Evolutionary conservation across 2,329 filamentous ascomycete species (phyloP).

Genomic region (Pleomassaria siparia): DNA sequence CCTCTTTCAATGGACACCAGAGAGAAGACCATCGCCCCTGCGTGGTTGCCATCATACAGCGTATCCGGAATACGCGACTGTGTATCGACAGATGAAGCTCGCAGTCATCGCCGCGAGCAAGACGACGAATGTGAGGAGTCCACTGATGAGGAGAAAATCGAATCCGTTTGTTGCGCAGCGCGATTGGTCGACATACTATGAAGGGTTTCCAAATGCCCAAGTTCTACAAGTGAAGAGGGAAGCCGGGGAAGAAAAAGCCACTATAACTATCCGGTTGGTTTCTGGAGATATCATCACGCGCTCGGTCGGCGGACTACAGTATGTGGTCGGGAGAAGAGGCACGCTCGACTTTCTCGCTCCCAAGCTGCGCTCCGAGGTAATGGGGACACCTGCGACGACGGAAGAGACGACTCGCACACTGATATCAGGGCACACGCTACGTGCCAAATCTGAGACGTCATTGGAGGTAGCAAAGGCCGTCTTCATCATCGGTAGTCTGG

Average conservation of each 20-base stretch:
- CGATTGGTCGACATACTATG: constrained; percentile 55
- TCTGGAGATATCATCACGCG: constrained; percentile 50
- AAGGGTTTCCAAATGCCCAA: constrained; percentile 58
- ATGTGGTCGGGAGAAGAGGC: constrained; percentile 60
- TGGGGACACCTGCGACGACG: constrained; percentile 21
- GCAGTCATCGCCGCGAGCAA: constrained; percentile 39
- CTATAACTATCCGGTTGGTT: constrained; percentile 47
- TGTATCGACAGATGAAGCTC: constrained; percentile 63
- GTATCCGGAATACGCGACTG: constrained; percentile 63
- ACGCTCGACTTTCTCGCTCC: constrained; percentile 55
- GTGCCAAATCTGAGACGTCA: constrained; percentile 53
- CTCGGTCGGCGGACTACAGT: constrained; percentile 53
- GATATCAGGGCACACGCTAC: constrained; percentile 57
- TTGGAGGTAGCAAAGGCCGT: constrained; percentile 56
- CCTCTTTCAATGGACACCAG: constrained; percentile 61
- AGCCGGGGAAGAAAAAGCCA: constrained; percentile 17
- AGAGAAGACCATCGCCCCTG: constrained; percentile 57
- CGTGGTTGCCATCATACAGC: constrained; percentile 61
- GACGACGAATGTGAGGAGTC: constrained; percentile 19
- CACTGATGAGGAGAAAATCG: constrained; percentile 39
- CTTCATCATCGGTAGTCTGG: constrained; percentile 61
- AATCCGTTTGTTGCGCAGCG: constrained; percentile 51
- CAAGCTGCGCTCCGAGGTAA: constrained; percentile 51
- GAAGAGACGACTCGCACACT: constrained; percentile 18
- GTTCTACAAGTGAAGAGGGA: constrained; percentile 41